Evolutionary conservation across 805 yeast species (phyloP).

Genomic region (Cyberlindnera misumaiensis): DNA sequence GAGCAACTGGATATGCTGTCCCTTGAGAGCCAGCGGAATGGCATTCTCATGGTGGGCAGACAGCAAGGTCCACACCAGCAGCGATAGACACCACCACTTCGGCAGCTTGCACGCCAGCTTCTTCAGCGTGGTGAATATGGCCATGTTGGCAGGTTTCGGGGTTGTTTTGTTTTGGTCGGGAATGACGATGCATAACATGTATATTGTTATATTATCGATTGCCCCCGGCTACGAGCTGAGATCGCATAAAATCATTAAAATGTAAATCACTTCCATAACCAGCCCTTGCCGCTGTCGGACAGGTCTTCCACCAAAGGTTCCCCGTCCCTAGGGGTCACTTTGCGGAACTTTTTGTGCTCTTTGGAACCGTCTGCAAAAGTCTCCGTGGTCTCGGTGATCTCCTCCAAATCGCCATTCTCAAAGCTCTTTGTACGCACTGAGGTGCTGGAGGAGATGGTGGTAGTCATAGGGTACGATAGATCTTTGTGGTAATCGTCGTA

Average conservation of each 20-base stretch:
- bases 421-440: slow-evolving; percentile 30
- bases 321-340: slow-evolving; percentile 31
- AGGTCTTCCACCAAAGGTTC: slow-evolving; percentile 26
- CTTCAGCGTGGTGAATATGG: no score
- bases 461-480: not conserved
- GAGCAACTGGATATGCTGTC: slow-evolving; percentile 37
- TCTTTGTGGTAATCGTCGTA: slow-evolving; percentile 23
- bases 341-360: slow-evolving; percentile 31
- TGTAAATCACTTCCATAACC: slow-evolving; percentile 19
- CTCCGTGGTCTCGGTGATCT: slow-evolving; percentile 29
- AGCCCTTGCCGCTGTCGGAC: slow-evolving; percentile 4
- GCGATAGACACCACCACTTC: slow-evolving; percentile 1
- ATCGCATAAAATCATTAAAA: no score
- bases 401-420: slow-evolving; percentile 38
- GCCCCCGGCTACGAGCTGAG: no score
- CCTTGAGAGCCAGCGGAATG: not conserved
- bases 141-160: no score
- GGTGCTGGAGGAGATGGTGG: slow-evolving; percentile 28
- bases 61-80: not conserved
- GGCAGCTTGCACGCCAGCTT: not conserved
- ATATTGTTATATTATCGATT: no score
- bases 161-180: no score
- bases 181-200: no score
- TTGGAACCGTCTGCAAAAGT: slow-evolving; percentile 38
- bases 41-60: not conserved